Base-by-base conservation (phyloP, 768 basidiomycete genomes). In the Suillus occidentalis region DNA sequence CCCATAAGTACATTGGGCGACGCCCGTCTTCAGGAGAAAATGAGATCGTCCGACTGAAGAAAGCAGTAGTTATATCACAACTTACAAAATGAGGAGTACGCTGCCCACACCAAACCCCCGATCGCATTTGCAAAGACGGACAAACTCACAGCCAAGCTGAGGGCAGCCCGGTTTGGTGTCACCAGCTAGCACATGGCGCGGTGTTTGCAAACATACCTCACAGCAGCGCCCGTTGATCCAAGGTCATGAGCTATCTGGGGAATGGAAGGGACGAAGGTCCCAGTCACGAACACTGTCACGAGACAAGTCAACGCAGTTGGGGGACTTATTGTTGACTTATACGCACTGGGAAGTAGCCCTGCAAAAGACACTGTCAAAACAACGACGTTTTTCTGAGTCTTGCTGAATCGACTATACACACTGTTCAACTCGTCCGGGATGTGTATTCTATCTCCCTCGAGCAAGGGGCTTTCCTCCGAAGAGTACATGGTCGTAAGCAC, bases 291-390 rank as follows among this genome's bases (percentile, higher is more conserved):
- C 55, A 28, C 55, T 63, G 36, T 34, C 12, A n/a, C n/a, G 28
- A 25, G 61, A 37, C 37, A 34, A 34, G 28, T 45, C 14, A 40
- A 36, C 3, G 28, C 37, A n/a, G 43, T 37, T 8, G 37, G 3
- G 14, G 7, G 16, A 4, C 22, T n/a, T 22, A 16, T n/a, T 9
- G n/a, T 39, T 22, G 22, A 57, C 4, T 14, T 22, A 25, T 36
- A 75, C 82, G 50, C 69, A 90, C 89, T 77, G 49, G 85, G 85
- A 58, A 90, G 74, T 25, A 90, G 73, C 4, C 86, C 88, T 61
- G 84, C 83, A 67, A 79, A 83, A 5, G 88, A 84, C 0, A 88
- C 83, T 50, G 89, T 76, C 0, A 78, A 77, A 4, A 87, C 71
- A 50, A 91, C 86, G 4, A 73, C 49, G 18, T 75, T 72, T 72